phyloP scores from a whole-genome alignment of 169 alveolate species.

The Eimeria mitis region DNA sequence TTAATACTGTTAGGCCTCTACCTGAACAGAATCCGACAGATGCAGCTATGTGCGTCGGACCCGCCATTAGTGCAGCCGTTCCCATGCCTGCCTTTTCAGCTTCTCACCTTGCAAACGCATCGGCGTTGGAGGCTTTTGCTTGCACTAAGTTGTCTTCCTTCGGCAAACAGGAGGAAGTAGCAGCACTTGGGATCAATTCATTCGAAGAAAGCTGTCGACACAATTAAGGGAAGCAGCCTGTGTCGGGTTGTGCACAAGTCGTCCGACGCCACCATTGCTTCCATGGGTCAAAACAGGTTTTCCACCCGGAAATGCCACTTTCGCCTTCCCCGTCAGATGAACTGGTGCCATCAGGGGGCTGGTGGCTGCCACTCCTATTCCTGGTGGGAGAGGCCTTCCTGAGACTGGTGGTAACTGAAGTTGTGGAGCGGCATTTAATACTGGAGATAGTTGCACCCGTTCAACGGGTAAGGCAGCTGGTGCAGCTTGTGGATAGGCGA shows the following conservation, averaged over 20 bases:
- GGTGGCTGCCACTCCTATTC: neutral
- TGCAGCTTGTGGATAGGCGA: neutral
- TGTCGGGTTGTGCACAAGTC: conserved; percentile 11
- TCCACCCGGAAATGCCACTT: neutral
- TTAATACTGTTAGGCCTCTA: neutral
- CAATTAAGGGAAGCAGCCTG: conserved; percentile 3
- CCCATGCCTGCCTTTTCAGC: neutral
- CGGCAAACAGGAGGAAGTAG: neutral
- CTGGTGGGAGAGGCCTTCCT: neutral
- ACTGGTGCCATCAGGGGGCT: conserved; percentile 21
- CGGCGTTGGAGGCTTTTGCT: neutral
- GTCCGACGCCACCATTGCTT: conserved; percentile 27
- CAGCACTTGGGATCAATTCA: neutral
- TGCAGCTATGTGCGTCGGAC: neutral
- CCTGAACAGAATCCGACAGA: neutral
- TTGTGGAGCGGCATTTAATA: conserved; percentile 7
- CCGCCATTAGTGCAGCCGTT: neutral
- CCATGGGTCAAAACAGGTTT: conserved; percentile 3
- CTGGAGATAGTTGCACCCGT: neutral
- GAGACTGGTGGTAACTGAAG: conserved; percentile 1
- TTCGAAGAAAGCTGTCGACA: neutral
- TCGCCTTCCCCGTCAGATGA: neutral
- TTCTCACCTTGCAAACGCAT: neutral
- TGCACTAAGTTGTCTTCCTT: neutral
- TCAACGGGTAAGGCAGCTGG: neutral